phyloP scores from a whole-genome alignment of 176 grass and related monocot genomes.

The Oryza coarctata region DNA sequence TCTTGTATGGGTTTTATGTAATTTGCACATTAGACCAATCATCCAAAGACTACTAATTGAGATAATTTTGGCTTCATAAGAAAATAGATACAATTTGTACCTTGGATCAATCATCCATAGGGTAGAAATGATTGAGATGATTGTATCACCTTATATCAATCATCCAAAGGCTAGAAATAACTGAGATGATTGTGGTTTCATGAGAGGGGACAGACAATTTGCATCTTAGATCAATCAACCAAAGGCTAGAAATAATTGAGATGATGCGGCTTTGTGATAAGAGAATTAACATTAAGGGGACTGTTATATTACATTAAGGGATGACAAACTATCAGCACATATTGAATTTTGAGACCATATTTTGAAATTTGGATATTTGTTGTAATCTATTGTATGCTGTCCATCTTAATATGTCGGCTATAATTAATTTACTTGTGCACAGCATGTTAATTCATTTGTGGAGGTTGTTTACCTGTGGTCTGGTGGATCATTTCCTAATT shows the following conservation, averaged over 20 bases:
- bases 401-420: neutral
- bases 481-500: constrained; percentile 8
- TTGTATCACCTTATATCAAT: too few species aligned
- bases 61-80: too few species aligned
- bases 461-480: neutral
- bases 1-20: too few species aligned
- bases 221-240: neutral
- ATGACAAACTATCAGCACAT: neutral
- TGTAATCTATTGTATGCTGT: neutral
- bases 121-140: too few species aligned
- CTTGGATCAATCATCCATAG: too few species aligned
- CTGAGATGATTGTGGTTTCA: neutral
- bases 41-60: neutral
- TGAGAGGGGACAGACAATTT: neutral
- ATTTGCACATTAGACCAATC: too few species aligned
- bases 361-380: neutral
- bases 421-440: neutral
- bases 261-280: neutral
- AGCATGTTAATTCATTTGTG: neutral
- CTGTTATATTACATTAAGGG: neutral
- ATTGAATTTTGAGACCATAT: neutral
- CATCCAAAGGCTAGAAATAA: neutral
- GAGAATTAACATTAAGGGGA: neutral
- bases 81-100: too few species aligned
- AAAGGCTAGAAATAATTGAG: neutral